Conservation (phyloP, 768 basidiomycete genomes). For the Pleurotus platypus region DNA sequence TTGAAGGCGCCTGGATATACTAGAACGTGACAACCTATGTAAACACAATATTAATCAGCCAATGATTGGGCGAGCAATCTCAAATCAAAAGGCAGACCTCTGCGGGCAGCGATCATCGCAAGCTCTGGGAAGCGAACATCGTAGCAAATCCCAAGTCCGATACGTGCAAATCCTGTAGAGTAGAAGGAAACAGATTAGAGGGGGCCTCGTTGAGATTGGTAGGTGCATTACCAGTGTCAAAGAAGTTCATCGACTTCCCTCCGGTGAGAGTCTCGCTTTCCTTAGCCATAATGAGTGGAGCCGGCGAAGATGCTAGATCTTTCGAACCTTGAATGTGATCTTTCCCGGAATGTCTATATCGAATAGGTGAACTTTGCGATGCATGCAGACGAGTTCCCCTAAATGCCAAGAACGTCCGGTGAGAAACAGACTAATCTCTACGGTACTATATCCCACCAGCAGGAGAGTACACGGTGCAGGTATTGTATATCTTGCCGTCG, state of each 20-base stretch:
- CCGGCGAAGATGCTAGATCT: not conserved
- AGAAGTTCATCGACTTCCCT: constrained; percentile 69
- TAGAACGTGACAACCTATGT: constrained; percentile 76
- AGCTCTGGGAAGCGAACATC: constrained; percentile 95
- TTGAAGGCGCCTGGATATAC: constrained; percentile 97
- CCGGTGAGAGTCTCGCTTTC: constrained; percentile 86
- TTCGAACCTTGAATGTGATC: constrained; percentile 77
- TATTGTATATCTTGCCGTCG: constrained; percentile 82
- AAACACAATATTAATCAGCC: not conserved
- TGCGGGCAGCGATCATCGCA: constrained; percentile 84
- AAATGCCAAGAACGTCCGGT: not conserved
- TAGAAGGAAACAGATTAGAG: not conserved
- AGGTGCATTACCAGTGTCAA: constrained; percentile 72
- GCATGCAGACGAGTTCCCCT: constrained; percentile 84
- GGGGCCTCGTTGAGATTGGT: not conserved
- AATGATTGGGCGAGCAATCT: not conserved
- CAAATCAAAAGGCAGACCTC: constrained; percentile 44
- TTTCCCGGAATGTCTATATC: constrained; percentile 96
- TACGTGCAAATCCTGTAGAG: constrained; percentile 86
- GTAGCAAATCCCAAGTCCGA: constrained; percentile 96
- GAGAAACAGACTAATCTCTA: not conserved
- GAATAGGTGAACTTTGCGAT: constrained; percentile 95
- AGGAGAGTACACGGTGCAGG: constrained; percentile 87
- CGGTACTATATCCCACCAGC: constrained; percentile 39
- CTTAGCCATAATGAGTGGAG: constrained; percentile 31